phyloP scores from a whole-genome alignment of 306 rosid species.

The barrel medic (Medicago truncatula) region MtrunA17r5.0-ANR NC_053049.1:6854001-6854500 shows the following conservation, averaged over 20 bases:
- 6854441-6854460: slow-evolving; percentile 76
- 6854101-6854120: slow-evolving; percentile 27
- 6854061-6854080: slow-evolving; percentile 71
- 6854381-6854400: slow-evolving; percentile 3
- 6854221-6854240: slow-evolving; percentile 80
- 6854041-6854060: slow-evolving; percentile 82
- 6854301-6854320: slow-evolving; percentile 74
- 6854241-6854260: slow-evolving; percentile 90
- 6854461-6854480: slow-evolving; percentile 85
- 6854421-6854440: slow-evolving; percentile 71
- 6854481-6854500: slow-evolving; percentile 90
- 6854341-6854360: slow-evolving; percentile 26
- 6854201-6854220: slow-evolving; percentile 65
- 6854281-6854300: slow-evolving; percentile 95
- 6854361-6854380: slow-evolving; percentile 18
- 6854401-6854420: slow-evolving; percentile 13
- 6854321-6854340: background rate
- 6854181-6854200: slow-evolving; percentile 72
- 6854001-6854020: slow-evolving; percentile 79
- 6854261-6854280: slow-evolving; percentile 73
- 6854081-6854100: slow-evolving; percentile 63
- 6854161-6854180: slow-evolving; percentile 86
- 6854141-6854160: slow-evolving; percentile 55
- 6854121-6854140: slow-evolving; percentile 22
- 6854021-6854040: slow-evolving; percentile 73